Conservation (phyloP, 768 basidiomycete species). For the Suillus plorans region DNA sequence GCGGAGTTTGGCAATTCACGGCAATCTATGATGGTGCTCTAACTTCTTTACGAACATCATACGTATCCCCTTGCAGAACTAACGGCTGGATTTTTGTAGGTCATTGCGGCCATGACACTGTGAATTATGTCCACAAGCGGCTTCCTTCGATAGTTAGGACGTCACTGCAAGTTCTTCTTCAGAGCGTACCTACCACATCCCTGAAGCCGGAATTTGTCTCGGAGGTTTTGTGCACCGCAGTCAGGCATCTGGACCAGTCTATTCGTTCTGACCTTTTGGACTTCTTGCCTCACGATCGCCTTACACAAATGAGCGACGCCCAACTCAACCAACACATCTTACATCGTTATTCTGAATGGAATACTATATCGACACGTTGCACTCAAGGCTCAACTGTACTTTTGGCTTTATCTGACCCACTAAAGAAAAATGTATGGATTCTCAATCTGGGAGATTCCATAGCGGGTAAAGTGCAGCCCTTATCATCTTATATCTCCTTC, state of each 20-base stretch:
- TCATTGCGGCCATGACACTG: conserved; percentile 49
- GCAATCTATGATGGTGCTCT: conserved; percentile 46
- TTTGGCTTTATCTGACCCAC: conserved; percentile 31
- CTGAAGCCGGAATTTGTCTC: conserved; percentile 37
- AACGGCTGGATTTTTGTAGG: conserved; percentile 31
- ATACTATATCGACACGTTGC: conserved; percentile 31
- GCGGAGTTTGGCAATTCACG: conserved; percentile 43
- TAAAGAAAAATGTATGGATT: conserved; percentile 30
- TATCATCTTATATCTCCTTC: not conserved
- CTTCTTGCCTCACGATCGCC: conserved; percentile 40
- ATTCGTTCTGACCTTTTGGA: conserved; percentile 44
- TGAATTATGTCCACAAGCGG: conserved; percentile 40
- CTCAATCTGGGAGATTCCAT: conserved; percentile 36
- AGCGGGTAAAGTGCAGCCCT: conserved; percentile 24
- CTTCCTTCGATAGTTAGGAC: conserved; percentile 42
- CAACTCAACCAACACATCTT: conserved; percentile 41
- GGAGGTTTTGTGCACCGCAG: conserved; percentile 35
- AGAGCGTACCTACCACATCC: conserved; percentile 19
- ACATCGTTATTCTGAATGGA: conserved; percentile 37
- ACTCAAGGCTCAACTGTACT: conserved; percentile 34
- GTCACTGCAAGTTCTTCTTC: conserved; percentile 37
- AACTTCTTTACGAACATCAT: conserved; percentile 1
- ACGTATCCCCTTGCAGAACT: conserved; percentile 7
- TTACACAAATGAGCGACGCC: conserved; percentile 35
- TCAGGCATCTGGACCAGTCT: conserved; percentile 41